Evolutionary conservation across 805 yeast genomes (phyloP), one percentile per base, ranked within the genome.

Genomic region (Ascoidea asiatica): DNA sequence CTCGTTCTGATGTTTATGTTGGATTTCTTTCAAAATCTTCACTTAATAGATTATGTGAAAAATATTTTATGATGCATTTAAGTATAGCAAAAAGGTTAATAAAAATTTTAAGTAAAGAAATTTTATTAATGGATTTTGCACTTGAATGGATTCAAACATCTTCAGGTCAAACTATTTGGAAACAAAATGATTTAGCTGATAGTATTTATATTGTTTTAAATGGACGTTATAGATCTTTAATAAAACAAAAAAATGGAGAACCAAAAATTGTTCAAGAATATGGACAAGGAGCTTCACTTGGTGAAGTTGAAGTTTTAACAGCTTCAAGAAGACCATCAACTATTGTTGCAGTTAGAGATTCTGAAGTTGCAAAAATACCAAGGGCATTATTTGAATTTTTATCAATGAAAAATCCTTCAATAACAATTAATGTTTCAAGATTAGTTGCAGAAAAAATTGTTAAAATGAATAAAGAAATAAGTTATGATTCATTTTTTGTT

Each of bases 231-330:
- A 67, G 97, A 41, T 81, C 88, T 4, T 42, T 49, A 47, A 17
- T 47, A 48, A 48, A 19, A 19, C 51, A 44, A 8, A 44, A 44
- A 22, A 44, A 51, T 15, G 48, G 46, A 15, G 47, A 49, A 22
- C 50, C 56, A 15, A 52, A 48, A 8, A 64, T 77, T 1, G 52
- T 79, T 15, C 84, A 82, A 2, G 98, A 90, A 57, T 80, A 77
- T 55, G 95, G 97, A 1, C 95, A 88, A 59, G 97, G 97, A 5
- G 94, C 87, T 53, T 83, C 95, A 38, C 73, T 92, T 48, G 98
- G 97, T 3, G 97, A 90, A 61, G 81, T 92, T 6, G 98, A 90
- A 59, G 97, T 90, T 3, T 67, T 90, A 49, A 87, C 95, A 0
- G 87, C 87, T 11, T 72, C 81, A 8, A 71, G 78, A 46, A 72